phyloP scores from a whole-genome alignment of 306 rosid genomes.

The Sphenostylis stenocarpa region DNA sequence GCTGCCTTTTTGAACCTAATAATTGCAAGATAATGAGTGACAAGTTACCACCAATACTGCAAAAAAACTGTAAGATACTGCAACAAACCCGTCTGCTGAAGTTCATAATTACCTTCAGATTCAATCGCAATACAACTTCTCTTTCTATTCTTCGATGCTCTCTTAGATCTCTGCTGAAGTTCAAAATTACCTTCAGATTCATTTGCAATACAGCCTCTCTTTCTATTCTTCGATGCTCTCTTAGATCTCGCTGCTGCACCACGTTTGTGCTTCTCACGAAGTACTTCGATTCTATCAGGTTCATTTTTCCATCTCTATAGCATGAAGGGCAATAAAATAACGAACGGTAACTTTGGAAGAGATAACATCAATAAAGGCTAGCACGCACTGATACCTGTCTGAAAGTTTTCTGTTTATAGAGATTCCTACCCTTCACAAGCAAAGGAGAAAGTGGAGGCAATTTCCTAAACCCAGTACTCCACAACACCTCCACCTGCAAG shows the following conservation, averaged over 20 bases:
- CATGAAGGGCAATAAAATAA: slow-evolving; percentile 31
- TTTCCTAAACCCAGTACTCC: slow-evolving; percentile 68
- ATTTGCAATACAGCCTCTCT: slow-evolving; percentile 36
- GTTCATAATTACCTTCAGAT: slow-evolving; percentile 36
- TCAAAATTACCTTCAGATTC: slow-evolving; percentile 38
- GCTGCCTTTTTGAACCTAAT: slow-evolving; percentile 40
- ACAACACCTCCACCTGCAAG: slow-evolving; percentile 73
- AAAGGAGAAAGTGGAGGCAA: slow-evolving; percentile 61
- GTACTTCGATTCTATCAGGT: slow-evolving; percentile 64
- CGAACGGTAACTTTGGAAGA: not conserved
- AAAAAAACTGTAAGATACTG: slow-evolving; percentile 12
- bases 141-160: slow-evolving; percentile 48
- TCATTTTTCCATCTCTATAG: slow-evolving; percentile 73
- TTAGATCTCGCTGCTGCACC: slow-evolving; percentile 70
- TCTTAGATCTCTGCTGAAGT: slow-evolving; percentile 46
- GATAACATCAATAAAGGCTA: not conserved
- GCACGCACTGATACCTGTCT: slow-evolving; percentile 55
- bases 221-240: slow-evolving; percentile 50
- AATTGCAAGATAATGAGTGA: not conserved
- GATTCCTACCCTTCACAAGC: slow-evolving; percentile 88
- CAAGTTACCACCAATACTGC: slow-evolving; percentile 9
- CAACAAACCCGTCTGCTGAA: not conserved
- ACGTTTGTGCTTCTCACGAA: slow-evolving; percentile 73
- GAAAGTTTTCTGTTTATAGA: slow-evolving; percentile 69
- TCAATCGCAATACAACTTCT: slow-evolving; percentile 38